Conservation (phyloP, 257 asterid genomes). For the Capsicum pubescens region DNA sequence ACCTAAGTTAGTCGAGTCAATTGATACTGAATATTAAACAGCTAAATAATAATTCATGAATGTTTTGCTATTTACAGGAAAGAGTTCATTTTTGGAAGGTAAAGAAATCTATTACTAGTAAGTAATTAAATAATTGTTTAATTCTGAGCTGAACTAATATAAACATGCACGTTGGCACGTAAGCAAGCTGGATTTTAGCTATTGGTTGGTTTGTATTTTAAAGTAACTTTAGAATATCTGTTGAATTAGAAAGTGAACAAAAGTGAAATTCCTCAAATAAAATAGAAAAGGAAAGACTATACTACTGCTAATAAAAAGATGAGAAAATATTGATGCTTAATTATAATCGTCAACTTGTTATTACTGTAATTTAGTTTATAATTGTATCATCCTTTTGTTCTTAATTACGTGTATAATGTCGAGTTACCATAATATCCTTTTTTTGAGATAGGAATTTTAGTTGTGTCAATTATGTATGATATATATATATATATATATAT, state of each 20-base stretch:
- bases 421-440: too few relatives aligned
- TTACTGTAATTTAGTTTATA: neutral
- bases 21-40: neutral
- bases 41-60: neutral
- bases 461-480: too few relatives aligned
- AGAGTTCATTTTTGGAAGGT: neutral
- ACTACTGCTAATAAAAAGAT: neutral
- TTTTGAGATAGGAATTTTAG: too few relatives aligned
- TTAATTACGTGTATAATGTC: neutral
- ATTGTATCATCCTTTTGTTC: neutral
- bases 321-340: neutral
- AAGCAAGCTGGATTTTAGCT: neutral
- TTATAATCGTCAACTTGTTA: neutral
- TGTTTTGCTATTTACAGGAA: neutral
- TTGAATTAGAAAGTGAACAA: neutral
- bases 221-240: constrained; percentile 21
- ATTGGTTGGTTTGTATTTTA: neutral
- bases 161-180: neutral
- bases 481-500: too few relatives aligned
- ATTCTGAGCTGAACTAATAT: neutral
- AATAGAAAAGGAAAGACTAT: neutral
- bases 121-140: neutral
- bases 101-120: neutral
- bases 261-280: neutral
- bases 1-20: neutral